Base-by-base conservation (phyloP, 768 basidiomycete species). In the Botryobasidium botryosum region DNA sequence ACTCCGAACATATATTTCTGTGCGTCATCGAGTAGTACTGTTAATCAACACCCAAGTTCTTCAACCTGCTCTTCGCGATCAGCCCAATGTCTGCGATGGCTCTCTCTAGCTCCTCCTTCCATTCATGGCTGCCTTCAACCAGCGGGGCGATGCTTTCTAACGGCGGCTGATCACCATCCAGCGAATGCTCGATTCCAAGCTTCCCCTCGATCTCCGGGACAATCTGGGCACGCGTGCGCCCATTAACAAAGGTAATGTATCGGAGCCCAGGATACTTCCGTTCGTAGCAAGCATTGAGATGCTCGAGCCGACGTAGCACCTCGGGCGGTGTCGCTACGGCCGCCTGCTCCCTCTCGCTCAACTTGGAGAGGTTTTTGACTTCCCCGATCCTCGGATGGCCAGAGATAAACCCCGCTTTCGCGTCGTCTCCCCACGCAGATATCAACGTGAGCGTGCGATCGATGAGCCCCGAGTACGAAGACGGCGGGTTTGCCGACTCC, bases 241-340 rank as follows among this genome's bases (percentile, higher is more conserved):
- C 84, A 55, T 88, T 86, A 32, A 92, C 90, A 55, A 90, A 94
- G 4, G 86, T 90, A 62, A 94, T 84, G 56, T 87, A 92, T 17
- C 82, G 70, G 51, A 94, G 57, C 3, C 79, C 76, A 0, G 79
- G 75, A 55, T 78, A 92, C 43, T 62, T 62, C 24, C 56, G 62
- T 57, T 90, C 84, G 55, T 91, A 92, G 51, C 72, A 71, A 8
- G 64, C 68, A 52, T 94, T 94, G 40, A 92, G 69, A 51, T 81
- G 71, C 26, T 58, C 68, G 15, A 94, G 69, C 6, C 84, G 73
- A 5, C 63, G 70, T 18, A 92, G 65, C 29, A 90, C 77, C 47
- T 75, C 76, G 23, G 81, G 77, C 5, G 77, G 71, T 6, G 85
- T 86, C 17, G 70, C 68, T 8, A 61, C 61, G 3, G 61, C 59